These are phyloP conservation scores for Xanthoceras sorbifolium DNA, from an alignment of 345 rosid species.

Conservation along the genomic window DNA sequence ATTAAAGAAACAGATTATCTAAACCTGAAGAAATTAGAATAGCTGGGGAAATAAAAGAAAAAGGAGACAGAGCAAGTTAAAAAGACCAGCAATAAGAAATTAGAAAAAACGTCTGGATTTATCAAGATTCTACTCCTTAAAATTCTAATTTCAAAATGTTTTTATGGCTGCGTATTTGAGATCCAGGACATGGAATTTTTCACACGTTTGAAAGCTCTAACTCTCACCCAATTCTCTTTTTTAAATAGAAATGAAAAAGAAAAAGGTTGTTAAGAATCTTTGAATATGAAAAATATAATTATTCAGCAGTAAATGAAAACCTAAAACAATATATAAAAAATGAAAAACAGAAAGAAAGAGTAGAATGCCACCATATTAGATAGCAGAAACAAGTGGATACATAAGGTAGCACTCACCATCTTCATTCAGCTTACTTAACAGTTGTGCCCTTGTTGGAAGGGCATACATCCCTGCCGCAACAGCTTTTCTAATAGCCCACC, in stretches of 20 bases:
- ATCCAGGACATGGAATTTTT: neutral
- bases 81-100: neutral
- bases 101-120: neutral
- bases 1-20: neutral
- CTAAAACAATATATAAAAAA: neutral
- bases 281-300: neutral
- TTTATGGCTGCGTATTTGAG: neutral
- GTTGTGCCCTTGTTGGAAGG: conserved; percentile 83
- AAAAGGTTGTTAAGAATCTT: neutral
- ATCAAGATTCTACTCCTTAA: neutral
- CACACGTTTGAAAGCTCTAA: neutral
- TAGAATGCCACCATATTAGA: neutral
- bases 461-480: conserved; percentile 95
- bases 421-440: conserved; percentile 77
- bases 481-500: conserved; percentile 90
- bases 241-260: neutral
- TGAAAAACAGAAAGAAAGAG: neutral
- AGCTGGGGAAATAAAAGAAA: neutral
- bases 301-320: neutral
- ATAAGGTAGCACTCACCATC: conserved; percentile 58
- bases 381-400: conserved; percentile 20
- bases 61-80: neutral
- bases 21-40: neutral
- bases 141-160: neutral
- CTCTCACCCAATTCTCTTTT: neutral